These are phyloP conservation scores for Mallotus nudiflorus DNA, from an alignment of 345 rosid genomes.

Conservation along the genomic window DNA sequence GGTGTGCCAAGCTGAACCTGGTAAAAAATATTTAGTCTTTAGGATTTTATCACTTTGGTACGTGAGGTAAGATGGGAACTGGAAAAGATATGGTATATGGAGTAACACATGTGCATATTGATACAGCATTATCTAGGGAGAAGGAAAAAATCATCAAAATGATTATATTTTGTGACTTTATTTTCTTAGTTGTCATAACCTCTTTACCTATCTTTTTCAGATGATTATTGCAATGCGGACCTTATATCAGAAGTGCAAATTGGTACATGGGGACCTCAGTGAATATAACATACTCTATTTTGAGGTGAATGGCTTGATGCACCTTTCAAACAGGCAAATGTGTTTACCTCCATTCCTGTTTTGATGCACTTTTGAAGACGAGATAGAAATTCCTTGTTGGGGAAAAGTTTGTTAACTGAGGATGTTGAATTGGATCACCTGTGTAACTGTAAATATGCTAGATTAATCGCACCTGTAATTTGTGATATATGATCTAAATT, in stretches of 20 bases:
- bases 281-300: constrained; percentile 91
- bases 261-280: constrained; percentile 97
- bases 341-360: not conserved
- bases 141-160: not conserved
- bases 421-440: constrained; percentile 5
- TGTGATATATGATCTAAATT: not conserved
- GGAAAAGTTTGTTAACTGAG: not conserved
- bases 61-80: not conserved
- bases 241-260: constrained; percentile 87
- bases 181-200: constrained; percentile 9
- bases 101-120: not conserved
- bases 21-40: not conserved
- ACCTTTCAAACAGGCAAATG: constrained; percentile 6
- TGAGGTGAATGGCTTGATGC: constrained; percentile 56
- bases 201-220: constrained; percentile 38
- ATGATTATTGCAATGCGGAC: constrained; percentile 76
- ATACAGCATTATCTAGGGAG: not conserved
- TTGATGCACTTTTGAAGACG: not conserved
- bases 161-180: not conserved
- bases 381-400: not conserved
- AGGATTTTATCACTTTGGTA: not conserved
- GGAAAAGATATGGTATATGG: not conserved
- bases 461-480: not conserved
- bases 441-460: not conserved
- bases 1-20: not conserved